These are phyloP conservation scores for Scheffersomyces coipomensis DNA, from an alignment of 805 yeast species.

Conservation along the genomic window DNA sequence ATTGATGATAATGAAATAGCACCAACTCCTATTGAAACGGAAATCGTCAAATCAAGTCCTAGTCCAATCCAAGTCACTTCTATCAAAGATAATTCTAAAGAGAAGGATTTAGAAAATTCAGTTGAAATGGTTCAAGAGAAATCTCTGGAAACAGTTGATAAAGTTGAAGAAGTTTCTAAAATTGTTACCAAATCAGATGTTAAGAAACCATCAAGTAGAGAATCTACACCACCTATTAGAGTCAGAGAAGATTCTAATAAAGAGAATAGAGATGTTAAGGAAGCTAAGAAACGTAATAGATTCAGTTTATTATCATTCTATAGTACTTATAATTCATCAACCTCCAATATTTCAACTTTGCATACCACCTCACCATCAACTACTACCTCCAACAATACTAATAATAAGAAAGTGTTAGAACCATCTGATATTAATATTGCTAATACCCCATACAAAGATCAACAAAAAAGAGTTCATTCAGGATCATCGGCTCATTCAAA, in stretches of 20 bases:
- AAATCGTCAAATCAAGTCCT: no score
- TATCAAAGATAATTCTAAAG: neutral
- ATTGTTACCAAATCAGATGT: no score
- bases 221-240: neutral
- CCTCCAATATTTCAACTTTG: conserved; percentile 6
- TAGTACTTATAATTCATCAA: conserved; percentile 28
- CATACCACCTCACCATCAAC: conserved; percentile 1
- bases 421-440: conserved; percentile 30
- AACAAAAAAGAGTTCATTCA: conserved; percentile 23
- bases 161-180: neutral
- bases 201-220: neutral
- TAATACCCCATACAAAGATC: conserved; percentile 12
- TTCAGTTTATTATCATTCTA: conserved; percentile 45
- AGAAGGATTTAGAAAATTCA: conserved; percentile 4
- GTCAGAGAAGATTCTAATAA: conserved; percentile 5
- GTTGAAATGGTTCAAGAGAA: conserved; percentile 5
- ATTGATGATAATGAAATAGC: no score
- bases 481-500: conserved; percentile 26
- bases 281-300: conserved; percentile 37
- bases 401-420: conserved; percentile 27
- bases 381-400: conserved; percentile 2
- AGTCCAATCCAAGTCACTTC: neutral
- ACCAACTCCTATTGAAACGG: no score
- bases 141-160: conserved; percentile 1
- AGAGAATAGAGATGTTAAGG: conserved; percentile 24